phyloP scores from a whole-genome alignment of 331 rosid genomes.

The Erythrophleum ivorense region DNA sequence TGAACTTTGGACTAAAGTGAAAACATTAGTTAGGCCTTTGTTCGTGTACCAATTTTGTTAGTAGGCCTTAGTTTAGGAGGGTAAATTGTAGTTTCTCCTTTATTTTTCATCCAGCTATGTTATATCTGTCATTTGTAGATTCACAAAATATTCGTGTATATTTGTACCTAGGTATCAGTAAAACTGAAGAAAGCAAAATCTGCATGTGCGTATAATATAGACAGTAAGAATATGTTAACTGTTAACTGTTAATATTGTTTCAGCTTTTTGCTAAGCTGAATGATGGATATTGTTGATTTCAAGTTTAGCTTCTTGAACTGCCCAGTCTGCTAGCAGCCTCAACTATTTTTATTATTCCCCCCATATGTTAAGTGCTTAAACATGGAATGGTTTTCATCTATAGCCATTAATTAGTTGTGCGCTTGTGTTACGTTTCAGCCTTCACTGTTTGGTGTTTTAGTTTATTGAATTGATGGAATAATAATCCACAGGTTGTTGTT shows the following conservation, averaged over 20 bases:
- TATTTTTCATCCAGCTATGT: background rate
- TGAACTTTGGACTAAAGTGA: background rate
- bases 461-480: constrained; percentile 31
- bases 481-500: constrained; percentile 84
- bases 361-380: constrained; percentile 21
- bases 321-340: constrained; percentile 13
- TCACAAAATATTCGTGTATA: background rate
- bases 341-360: constrained; percentile 1
- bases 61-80: background rate
- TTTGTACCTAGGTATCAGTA: constrained; percentile 8
- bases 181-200: constrained; percentile 3
- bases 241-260: constrained; percentile 12
- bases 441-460: constrained; percentile 32
- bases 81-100: background rate
- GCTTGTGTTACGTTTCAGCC: constrained; percentile 15
- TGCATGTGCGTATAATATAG: constrained; percentile 13
- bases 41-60: background rate
- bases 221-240: constrained; percentile 16
- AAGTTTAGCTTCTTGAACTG: constrained; percentile 30
- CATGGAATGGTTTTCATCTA: constrained; percentile 26
- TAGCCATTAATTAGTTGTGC: constrained; percentile 25
- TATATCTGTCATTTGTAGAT: constrained; percentile 20
- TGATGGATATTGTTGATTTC: constrained; percentile 32
- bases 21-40: background rate
- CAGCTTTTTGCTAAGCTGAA: constrained; percentile 32